A percentile compares a stretch with the other conserved stretches of the same genome.
phyloP scores from a whole-genome alignment of 805 yeast genomes.

The Hemisphaericaspora nanyangensis region DNA sequence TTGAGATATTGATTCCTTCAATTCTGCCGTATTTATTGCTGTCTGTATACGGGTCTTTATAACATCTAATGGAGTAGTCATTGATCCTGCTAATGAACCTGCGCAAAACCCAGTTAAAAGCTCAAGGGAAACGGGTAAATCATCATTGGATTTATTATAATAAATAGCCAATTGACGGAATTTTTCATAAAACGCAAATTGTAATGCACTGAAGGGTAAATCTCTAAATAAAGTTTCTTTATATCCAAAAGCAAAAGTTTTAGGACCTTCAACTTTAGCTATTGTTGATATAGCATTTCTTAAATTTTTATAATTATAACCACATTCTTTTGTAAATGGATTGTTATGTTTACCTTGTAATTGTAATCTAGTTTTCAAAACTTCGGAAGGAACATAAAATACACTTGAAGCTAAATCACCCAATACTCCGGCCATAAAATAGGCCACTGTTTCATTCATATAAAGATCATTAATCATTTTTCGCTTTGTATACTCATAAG shows the following conservation, averaged over 20 bases:
- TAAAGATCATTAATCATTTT: constrained; percentile 57
- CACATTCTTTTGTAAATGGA: constrained; percentile 63
- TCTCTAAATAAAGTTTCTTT: constrained; percentile 92
- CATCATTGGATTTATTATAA: constrained; percentile 29
- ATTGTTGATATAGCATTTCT: constrained; percentile 68
- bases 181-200: constrained; percentile 91
- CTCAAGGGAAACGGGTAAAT: constrained; percentile 59
- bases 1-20: not conserved
- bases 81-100: constrained; percentile 84
- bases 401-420: constrained; percentile 90
- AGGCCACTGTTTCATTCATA: constrained; percentile 74
- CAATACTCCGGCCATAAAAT: constrained; percentile 81
- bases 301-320: constrained; percentile 82
- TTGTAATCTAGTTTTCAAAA: constrained; percentile 87
- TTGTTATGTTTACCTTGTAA: constrained; percentile 87
- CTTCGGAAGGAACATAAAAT: constrained; percentile 94
- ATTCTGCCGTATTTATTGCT: constrained; percentile 41
- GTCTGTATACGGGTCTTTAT: constrained; percentile 93
- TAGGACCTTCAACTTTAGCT: constrained; percentile 62
- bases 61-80: constrained; percentile 91
- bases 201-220: constrained; percentile 92
- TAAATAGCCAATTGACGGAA: constrained; percentile 59
- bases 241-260: constrained; percentile 83
- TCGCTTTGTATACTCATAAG: constrained; percentile 82
- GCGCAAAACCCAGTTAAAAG: constrained; percentile 91